phyloP scores from a whole-genome alignment of 768 basidiomycete genomes.

The Lyophyllum atratum region DNA sequence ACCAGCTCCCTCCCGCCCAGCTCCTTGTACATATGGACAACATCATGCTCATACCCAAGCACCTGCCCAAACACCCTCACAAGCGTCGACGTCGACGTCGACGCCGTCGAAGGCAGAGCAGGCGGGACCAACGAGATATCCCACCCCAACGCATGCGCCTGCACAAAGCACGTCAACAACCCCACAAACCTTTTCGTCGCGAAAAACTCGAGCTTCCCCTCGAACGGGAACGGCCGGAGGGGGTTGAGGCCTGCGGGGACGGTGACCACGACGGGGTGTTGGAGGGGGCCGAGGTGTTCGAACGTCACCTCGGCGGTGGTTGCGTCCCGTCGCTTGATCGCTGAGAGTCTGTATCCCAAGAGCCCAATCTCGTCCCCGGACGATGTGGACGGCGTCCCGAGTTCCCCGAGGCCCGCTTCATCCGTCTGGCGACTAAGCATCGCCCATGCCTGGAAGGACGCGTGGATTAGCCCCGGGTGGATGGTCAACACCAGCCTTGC shows the following conservation, averaged over 20 bases:
- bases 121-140: slow-evolving; percentile 68
- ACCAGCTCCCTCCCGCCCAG: slow-evolving; percentile 65
- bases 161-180: slow-evolving; percentile 57
- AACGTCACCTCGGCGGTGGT: slow-evolving; percentile 47
- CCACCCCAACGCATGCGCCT: slow-evolving; percentile 66
- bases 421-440: slow-evolving; percentile 56
- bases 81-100: slow-evolving; percentile 60
- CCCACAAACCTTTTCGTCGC: slow-evolving; percentile 55
- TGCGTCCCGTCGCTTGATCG: slow-evolving; percentile 42
- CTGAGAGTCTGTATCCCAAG: slow-evolving; percentile 49
- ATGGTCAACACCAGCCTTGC: slow-evolving; percentile 55
- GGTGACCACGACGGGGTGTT: slow-evolving; percentile 30
- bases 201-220: slow-evolving; percentile 40
- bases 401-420: slow-evolving; percentile 53
- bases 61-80: slow-evolving; percentile 55
- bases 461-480: slow-evolving; percentile 58
- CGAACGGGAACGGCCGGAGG: slow-evolving; percentile 48
- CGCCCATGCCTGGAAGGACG: slow-evolving; percentile 64
- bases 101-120: slow-evolving; percentile 56
- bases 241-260: slow-evolving; percentile 52
- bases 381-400: slow-evolving; percentile 48
- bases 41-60: slow-evolving; percentile 62
- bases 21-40: slow-evolving; percentile 68
- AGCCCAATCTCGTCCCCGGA: slow-evolving; percentile 47
- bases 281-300: slow-evolving; percentile 24